Evolutionary conservation across 2,329 filamentous ascomycete genomes (phyloP).

Genomic region (Ceratocystis cacaofunesta): DNA sequence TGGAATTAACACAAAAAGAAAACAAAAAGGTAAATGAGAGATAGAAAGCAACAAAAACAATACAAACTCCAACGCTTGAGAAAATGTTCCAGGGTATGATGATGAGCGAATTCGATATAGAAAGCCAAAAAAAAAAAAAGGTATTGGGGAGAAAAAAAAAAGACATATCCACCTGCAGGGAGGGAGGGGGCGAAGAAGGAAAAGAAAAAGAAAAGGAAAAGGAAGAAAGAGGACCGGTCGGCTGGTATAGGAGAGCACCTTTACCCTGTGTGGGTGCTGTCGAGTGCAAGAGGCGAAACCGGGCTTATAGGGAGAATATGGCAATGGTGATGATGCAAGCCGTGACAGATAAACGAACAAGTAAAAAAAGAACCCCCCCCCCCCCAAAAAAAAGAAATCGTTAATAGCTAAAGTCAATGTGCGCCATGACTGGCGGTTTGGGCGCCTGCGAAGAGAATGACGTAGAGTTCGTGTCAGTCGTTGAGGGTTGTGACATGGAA

Average conservation of each 20-base stretch:
- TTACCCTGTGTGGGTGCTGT: not conserved
- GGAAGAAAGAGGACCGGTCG: not conserved
- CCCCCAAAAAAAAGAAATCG: constrained; percentile 15
- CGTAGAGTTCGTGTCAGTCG: constrained; percentile 14
- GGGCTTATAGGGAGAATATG: not conserved
- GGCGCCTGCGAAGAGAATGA: constrained; percentile 35
- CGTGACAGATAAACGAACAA: not conserved
- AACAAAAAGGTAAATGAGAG: not conserved
- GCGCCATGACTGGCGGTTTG: constrained; percentile 38
- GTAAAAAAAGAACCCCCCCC: not conserved
- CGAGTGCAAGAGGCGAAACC: not conserved
- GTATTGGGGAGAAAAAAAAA: not conserved
- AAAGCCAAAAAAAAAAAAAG: not conserved
- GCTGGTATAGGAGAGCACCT: not conserved
- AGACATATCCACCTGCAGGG: not conserved
- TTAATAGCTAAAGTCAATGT: constrained; percentile 50
- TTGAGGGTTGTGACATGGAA: constrained; percentile 7
- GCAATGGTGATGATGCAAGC: not conserved
- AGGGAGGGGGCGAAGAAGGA: not conserved
- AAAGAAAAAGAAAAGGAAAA: not conserved
- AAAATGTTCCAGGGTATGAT: constrained; percentile 14
- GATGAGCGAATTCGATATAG: not conserved
- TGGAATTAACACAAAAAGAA: not conserved
- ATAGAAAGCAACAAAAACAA: not conserved
- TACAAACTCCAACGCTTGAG: constrained; percentile 4